phyloP scores from a whole-genome alignment of 2,329 filamentous ascomycete genomes.

The Juglanconis juglandina region DNA sequence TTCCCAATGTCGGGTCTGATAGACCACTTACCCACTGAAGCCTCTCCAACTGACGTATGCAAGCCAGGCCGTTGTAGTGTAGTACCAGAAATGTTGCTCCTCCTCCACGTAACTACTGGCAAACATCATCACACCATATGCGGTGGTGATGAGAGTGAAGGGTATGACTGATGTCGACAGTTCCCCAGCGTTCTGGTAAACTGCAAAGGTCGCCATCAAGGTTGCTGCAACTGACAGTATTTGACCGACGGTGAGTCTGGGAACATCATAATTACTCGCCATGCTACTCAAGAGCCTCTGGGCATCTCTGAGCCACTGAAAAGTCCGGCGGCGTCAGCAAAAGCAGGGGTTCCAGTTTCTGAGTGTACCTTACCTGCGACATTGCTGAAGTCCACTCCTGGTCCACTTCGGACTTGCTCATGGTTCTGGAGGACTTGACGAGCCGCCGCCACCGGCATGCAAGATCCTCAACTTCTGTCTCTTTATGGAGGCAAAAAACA shows the following conservation, averaged over 20 bases:
- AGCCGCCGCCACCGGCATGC: slow-evolving; percentile 65
- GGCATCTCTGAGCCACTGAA: slow-evolving; percentile 64
- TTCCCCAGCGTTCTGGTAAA: slow-evolving; percentile 23
- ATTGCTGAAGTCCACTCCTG: slow-evolving; percentile 41
- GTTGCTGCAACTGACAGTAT: slow-evolving; percentile 35
- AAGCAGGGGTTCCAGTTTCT: background rate
- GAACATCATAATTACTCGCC: slow-evolving; percentile 85
- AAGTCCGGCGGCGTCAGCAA: background rate
- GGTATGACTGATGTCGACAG: slow-evolving; percentile 33
- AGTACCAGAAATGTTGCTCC: slow-evolving; percentile 99
- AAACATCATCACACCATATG: slow-evolving; percentile 90
- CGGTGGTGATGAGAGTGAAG: slow-evolving; percentile 49
- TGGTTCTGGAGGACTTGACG: slow-evolving; percentile 20
- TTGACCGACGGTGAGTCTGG: slow-evolving; percentile 52
- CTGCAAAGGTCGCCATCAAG: slow-evolving; percentile 38
- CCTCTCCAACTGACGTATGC: slow-evolving; percentile 48
- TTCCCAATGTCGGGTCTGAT: background rate
- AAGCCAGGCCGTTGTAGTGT: slow-evolving; percentile 72
- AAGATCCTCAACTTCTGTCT: slow-evolving; percentile 52
- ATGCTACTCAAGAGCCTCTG: slow-evolving; percentile 82
- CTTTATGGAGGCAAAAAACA: slow-evolving; percentile 33
- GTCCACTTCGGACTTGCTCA: slow-evolving; percentile 26
- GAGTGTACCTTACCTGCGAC: slow-evolving; percentile 33
- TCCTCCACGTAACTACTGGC: slow-evolving; percentile 97
- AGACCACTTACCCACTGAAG: slow-evolving; percentile 35